A percentile compares a stretch with the other conserved stretches of the same genome.
Conservation (phyloP, 805 yeast genomes). For the Candida oleophila region DNA sequence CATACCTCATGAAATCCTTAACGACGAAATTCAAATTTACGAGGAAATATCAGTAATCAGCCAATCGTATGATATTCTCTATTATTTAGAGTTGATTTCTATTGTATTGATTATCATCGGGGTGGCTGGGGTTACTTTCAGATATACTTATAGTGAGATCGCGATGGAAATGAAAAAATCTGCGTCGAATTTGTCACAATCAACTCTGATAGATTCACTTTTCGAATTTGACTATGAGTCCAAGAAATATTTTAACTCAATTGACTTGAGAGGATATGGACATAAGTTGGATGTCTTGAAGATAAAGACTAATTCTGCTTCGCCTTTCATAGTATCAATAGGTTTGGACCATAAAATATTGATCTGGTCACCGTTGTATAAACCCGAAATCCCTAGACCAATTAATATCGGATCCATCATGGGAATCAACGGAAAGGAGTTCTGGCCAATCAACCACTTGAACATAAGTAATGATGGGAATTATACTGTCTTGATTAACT, state of each 20-base stretch:
- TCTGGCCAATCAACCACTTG: slow-evolving; percentile 63
- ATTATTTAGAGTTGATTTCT: slow-evolving; percentile 55
- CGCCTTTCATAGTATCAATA: slow-evolving; percentile 65
- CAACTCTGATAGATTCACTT: slow-evolving; percentile 2
- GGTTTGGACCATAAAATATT: slow-evolving; percentile 72
- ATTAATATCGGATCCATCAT: slow-evolving; percentile 39
- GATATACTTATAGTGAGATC: neutral
- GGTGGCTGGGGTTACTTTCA: slow-evolving; percentile 43
- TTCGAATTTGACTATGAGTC: slow-evolving; percentile 15
- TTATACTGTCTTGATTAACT: slow-evolving; percentile 54
- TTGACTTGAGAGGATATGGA: slow-evolving; percentile 35
- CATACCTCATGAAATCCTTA: slow-evolving; percentile 16
- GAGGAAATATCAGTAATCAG: neutral
- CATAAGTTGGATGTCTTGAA: slow-evolving; percentile 65
- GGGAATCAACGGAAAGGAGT: slow-evolving; percentile 46
- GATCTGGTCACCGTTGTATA: slow-evolving; percentile 69
- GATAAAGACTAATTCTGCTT: slow-evolving; percentile 54
- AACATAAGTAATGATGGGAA: slow-evolving; percentile 60
- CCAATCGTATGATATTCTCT: slow-evolving; percentile 46
- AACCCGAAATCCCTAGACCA: slow-evolving; percentile 15
- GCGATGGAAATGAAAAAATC: slow-evolving; percentile 1
- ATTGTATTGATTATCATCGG: slow-evolving; percentile 53
- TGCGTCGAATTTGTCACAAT: slow-evolving; percentile 16
- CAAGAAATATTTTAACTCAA: slow-evolving; percentile 25
- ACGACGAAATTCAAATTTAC: slow-evolving; percentile 9